Conservation (phyloP, 805 yeast genomes). For the Cyberlindnera xishuangbannaensis region DNA sequence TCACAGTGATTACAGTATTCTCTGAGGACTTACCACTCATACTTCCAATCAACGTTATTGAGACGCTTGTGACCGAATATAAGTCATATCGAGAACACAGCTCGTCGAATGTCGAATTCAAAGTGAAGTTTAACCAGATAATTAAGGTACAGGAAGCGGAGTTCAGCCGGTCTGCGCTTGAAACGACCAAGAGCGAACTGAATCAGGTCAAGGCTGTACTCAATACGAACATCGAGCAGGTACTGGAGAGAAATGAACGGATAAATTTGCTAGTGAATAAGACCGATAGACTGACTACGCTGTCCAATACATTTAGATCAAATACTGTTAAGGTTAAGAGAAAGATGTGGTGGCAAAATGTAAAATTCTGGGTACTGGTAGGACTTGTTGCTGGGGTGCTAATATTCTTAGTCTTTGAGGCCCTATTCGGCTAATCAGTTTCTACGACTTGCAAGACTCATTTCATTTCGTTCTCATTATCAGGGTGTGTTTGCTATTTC, state of each 20-base stretch:
- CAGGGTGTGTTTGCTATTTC: too few relatives aligned
- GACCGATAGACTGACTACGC: constrained; percentile 49
- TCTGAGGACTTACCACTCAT: constrained; percentile 15
- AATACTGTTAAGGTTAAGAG: constrained; percentile 46
- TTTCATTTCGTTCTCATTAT: too few relatives aligned
- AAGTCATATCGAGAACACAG: constrained; percentile 29
- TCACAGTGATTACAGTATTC: constrained; percentile 20
- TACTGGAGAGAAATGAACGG: constrained; percentile 55
- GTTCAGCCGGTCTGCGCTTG: constrained; percentile 24
- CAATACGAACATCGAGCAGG: constrained; percentile 56
- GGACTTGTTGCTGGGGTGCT: constrained; percentile 44
- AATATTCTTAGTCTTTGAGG: too few relatives aligned
- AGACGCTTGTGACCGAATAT: constrained; percentile 40
- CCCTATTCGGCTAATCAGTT: too few relatives aligned
- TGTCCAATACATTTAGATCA: constrained; percentile 49
- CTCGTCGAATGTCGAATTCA: constrained; percentile 39
- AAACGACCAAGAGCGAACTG: constrained; percentile 44
- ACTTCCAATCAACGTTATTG: constrained; percentile 18
- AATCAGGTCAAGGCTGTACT: constrained; percentile 50
- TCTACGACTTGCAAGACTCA: too few relatives aligned
- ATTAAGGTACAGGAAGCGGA: constrained; percentile 48
- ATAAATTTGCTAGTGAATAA: constrained; percentile 52
- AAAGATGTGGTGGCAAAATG: constrained; percentile 50
- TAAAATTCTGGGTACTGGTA: constrained; percentile 52
- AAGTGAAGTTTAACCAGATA: constrained; percentile 49